Evolutionary conservation across 192 early-diverging fungal genomes (phyloP).

Genomic region (Allomyces javanicus): DNA sequence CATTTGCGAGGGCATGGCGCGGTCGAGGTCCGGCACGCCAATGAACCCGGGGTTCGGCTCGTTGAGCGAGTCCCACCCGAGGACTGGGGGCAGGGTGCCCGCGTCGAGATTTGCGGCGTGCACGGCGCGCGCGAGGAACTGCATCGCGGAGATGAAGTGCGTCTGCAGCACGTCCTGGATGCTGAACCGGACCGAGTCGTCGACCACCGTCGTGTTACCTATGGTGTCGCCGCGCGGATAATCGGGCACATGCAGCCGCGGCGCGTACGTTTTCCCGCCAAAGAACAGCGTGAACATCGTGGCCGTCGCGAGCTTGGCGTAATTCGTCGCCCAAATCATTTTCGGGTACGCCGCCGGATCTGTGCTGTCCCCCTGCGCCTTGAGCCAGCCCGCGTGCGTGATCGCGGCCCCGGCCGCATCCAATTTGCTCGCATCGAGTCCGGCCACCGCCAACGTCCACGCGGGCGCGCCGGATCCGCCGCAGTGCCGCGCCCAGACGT

Average conservation of each 20-base stretch:
- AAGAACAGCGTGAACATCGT: slow-evolving; percentile 39
- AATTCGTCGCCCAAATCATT: slow-evolving; percentile 43
- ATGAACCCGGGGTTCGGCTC: slow-evolving; percentile 33
- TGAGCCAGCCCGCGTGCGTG: slow-evolving; percentile 19
- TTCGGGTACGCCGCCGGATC: slow-evolving; percentile 25
- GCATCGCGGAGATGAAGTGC: slow-evolving; percentile 26
- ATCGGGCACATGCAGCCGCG: slow-evolving; percentile 22
- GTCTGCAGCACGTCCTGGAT: slow-evolving; percentile 37
- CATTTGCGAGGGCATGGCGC: slow-evolving; percentile 19
- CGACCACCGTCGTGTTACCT: not conserved
- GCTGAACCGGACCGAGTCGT: slow-evolving; percentile 7
- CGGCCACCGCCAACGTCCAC: slow-evolving; percentile 29
- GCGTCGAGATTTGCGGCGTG: slow-evolving; percentile 9
- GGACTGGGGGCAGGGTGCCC: slow-evolving; percentile 20
- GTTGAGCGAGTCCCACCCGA: slow-evolving; percentile 35
- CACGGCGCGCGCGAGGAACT: slow-evolving; percentile 18
- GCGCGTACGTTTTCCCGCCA: slow-evolving; percentile 21
- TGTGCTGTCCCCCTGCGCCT: slow-evolving; percentile 2
- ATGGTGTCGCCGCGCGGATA: not conserved
- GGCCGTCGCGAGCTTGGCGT: slow-evolving; percentile 26
- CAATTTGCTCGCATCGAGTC: slow-evolving; percentile 23
- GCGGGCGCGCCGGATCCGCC: slow-evolving; percentile 37
- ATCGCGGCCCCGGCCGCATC: slow-evolving; percentile 24
- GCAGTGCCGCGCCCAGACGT: slow-evolving; percentile 34
- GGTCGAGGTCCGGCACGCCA: slow-evolving; percentile 17